Base-by-base conservation (phyloP, 1,139 yeast species). In the Taiozyma sp. region DNA sequence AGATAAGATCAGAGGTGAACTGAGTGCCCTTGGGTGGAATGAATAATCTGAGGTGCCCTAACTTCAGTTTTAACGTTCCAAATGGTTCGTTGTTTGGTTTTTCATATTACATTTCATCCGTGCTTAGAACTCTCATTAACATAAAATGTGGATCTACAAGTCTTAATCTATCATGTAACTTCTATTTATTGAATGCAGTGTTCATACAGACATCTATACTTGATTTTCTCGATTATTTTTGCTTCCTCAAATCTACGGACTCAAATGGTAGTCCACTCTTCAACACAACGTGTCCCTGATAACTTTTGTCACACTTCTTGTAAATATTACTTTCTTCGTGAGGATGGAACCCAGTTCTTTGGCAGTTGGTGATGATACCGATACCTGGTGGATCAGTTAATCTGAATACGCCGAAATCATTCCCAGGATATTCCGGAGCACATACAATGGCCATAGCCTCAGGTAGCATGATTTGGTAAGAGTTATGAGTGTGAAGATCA, bases 21-120 rank as follows among this genome's bases (percentile, higher is more conserved):
- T 92, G 65, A 72, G 73, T 54, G 70, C 78, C 44, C 78, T 91
- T 60, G 97, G 97, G 41, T 90, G 96, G 95, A 54, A 58, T 28
- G 72, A 65, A 44, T 57, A 36, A 4, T 19, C 16, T 8, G 24
- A 13, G 3, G 10, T 16, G 10, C 4, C 34, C 4, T 13, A 30
- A 9, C 12, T 9, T 30, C 12, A 30, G 13, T 30, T 24, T 24
- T 30, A 30, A 13, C 34, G 34, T 30, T 13, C n/a, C 12, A 30
- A 30, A 30, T 13, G 34, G 34, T n/a, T 30, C n/a, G 10, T 30
- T 14, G 34, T 14, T 30, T 30, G 34, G 16, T 30, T 30, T 30
- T 13, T 9, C 34, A 30, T 30, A 30, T 32, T n/a, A 7, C 36
- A 32, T 32, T 32, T 32, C 34, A 30, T 12, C 12, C n/a, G 36